Evolutionary conservation across 768 basidiomycete species (phyloP).

Genomic region (Agaricus blazei): DNA sequence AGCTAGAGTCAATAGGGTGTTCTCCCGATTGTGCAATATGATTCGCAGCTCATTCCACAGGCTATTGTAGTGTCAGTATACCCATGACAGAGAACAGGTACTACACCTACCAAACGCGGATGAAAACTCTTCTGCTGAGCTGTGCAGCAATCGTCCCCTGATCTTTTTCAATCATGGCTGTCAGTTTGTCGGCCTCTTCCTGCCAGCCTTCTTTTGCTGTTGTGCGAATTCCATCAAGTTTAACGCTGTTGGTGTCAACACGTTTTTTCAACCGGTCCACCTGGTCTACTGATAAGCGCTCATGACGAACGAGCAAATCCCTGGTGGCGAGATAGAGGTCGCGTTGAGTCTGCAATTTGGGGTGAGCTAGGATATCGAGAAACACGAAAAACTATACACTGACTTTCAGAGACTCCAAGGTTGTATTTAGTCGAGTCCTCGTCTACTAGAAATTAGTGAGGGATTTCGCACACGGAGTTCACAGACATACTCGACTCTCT

Average conservation of each 20-base stretch:
- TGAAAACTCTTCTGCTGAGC: conserved; percentile 77
- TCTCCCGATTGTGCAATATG: conserved; percentile 87
- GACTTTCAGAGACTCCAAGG: conserved; percentile 77
- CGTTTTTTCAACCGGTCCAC: conserved; percentile 87
- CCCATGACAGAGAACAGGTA: conserved; percentile 7
- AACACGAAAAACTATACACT: conserved; percentile 5
- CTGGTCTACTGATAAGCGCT: conserved; percentile 83
- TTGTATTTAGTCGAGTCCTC: conserved; percentile 55
- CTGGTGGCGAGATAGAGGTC: conserved; percentile 85
- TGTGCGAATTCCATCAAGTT: conserved; percentile 68
- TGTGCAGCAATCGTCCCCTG: conserved; percentile 73
- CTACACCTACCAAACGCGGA: conserved; percentile 69
- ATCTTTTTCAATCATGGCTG: conserved; percentile 75
- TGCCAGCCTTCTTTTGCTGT: conserved; percentile 81
- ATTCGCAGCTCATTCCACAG: conserved; percentile 97
- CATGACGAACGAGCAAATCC: conserved; percentile 82
- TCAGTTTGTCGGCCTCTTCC: conserved; percentile 75
- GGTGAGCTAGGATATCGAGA: neutral
- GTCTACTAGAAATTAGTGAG: conserved; percentile 38
- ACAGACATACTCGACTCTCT: conserved; percentile 58
- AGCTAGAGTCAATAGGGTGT: conserved; percentile 68
- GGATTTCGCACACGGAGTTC: neutral
- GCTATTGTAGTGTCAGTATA: conserved; percentile 30
- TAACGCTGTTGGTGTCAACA: conserved; percentile 69
- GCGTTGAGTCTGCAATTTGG: conserved; percentile 36